Evolutionary conservation across 331 rosid species (phyloP), one percentile per base, ranked within the genome.

Genomic region (Phaseolus coccineus): DNA sequence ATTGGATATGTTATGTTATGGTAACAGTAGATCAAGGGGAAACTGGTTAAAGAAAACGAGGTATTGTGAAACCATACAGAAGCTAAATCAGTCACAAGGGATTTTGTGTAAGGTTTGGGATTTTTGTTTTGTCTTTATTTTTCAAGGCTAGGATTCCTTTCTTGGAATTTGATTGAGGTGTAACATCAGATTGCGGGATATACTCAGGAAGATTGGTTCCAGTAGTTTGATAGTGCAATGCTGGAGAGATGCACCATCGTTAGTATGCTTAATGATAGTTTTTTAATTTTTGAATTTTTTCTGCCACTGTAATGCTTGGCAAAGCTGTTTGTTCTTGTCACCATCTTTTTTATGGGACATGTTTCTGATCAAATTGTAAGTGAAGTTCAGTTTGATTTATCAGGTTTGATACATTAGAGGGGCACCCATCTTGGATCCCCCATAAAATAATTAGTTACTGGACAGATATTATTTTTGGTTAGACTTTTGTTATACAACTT

Each of bases 121-220:
- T 85, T 89, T 90, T 75, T 68, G 28, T 83, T 81, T 73, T 63
- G 64, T 78, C 65, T 8, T 70, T 25, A 15, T 30, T 59, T 53
- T 76, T 84, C 64, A 74, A 79, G 77, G 61, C 57, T 89, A 84
- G 93, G 88, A 6, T 55, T 88, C 85, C 80, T 74, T 89, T 80
- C 78, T 78, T 85, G 87, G 91, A 88, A 78, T 88, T 92, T 83
- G 92, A 81, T 92, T 88, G 97, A 94, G 97, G 88, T 91, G 94
- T 90, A 94, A 89, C 87, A 88, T 86, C 93, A 91, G 91, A 89
- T 88, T 87, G 92, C 92, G 88, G 94, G 88, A 88, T 84, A 87
- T 85, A 85, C 91, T 86, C 90, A 73, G 84, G 82, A 86, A 86
- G 86, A 90, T 84, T 71, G 88, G 87, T 87, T 88, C 86, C 80